A percentile compares a stretch with the other conserved stretches of the same genome.
These are phyloP conservation scores for Colletotrichum sp. DNA, from an alignment of 2,329 filamentous ascomycete genomes.

Conservation along the genomic window DNA sequence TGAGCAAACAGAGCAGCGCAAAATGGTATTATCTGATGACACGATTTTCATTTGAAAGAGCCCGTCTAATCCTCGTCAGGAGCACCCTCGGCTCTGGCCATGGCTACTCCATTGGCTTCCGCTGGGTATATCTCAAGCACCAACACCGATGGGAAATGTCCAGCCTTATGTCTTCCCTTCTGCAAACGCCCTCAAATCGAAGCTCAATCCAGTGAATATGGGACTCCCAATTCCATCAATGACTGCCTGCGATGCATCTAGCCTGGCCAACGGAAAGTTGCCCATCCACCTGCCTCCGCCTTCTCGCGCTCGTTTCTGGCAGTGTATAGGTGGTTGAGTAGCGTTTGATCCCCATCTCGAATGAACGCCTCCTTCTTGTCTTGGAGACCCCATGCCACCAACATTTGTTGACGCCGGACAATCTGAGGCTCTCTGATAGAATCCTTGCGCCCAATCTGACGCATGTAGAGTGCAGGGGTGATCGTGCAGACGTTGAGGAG, in stretches of 20 bases:
- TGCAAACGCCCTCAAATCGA: neutral
- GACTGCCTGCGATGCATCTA: neutral
- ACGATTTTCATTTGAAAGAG: neutral
- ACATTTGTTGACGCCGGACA: conserved; percentile 41
- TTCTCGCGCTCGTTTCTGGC: conserved; percentile 22
- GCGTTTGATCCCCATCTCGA: conserved; percentile 30
- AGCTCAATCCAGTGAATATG: neutral
- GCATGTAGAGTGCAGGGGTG: conserved; percentile 39
- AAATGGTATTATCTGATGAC: neutral
- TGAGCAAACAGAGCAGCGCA: neutral
- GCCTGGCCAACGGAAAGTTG: conserved; percentile 12
- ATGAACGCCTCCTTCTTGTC: conserved; percentile 34
- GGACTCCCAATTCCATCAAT: too few relatives aligned
- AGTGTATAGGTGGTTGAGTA: conserved; percentile 33
- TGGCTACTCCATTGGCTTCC: neutral
- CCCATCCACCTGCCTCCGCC: conserved; percentile 14
- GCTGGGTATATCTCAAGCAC: neutral
- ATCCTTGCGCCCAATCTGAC: conserved; percentile 37
- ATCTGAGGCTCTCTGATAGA: conserved; percentile 35
- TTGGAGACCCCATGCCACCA: conserved; percentile 42
- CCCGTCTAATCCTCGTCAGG: neutral
- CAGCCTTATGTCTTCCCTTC: neutral
- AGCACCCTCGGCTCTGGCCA: neutral
- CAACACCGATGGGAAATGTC: neutral
- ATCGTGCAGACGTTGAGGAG: conserved; percentile 39